Conservation (phyloP, 2,329 filamentous ascomycete genomes). For the Clonostachys chloroleuca region DNA sequence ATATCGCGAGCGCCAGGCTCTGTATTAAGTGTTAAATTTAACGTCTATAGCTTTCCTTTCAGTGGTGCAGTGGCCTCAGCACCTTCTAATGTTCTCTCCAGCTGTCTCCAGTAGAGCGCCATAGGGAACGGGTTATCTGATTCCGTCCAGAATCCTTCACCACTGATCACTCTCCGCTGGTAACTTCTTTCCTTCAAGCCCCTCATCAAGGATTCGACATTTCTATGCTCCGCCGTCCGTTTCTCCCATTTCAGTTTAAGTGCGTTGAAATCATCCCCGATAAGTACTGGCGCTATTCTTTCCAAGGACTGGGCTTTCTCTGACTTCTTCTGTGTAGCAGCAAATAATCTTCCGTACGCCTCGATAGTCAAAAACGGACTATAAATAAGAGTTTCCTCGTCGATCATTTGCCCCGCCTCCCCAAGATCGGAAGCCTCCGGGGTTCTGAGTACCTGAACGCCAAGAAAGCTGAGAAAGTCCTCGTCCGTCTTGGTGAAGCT, state of each 20-base stretch:
- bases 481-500: conserved; percentile 12
- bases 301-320: background rate
- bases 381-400: conserved; percentile 12
- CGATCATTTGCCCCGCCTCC: conserved; percentile 11
- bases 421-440: conserved; percentile 9
- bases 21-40: too few species aligned
- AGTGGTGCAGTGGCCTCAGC: too few species aligned
- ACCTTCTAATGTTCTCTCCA: background rate
- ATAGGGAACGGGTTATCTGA: conserved; percentile 11
- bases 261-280: conserved; percentile 16
- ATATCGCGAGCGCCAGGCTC: too few species aligned
- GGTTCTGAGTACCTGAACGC: conserved; percentile 9
- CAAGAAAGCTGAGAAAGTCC: background rate
- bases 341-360: background rate
- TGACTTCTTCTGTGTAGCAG: conserved; percentile 1
- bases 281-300: conserved; percentile 4
- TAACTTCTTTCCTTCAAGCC: conserved; percentile 5
- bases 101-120: conserved; percentile 13
- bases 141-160: conserved; percentile 12
- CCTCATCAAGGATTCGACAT: conserved; percentile 11
- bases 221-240: conserved; percentile 9
- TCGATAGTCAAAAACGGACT: conserved; percentile 12
- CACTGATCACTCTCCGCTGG: conserved; percentile 10
- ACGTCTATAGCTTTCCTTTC: too few species aligned
- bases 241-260: conserved; percentile 15